Percentiles rank a stretch among this genome's conserved stretches.
phyloP scores from a whole-genome alignment of 805 yeast genomes.

The Alloascoidea africana region DNA sequence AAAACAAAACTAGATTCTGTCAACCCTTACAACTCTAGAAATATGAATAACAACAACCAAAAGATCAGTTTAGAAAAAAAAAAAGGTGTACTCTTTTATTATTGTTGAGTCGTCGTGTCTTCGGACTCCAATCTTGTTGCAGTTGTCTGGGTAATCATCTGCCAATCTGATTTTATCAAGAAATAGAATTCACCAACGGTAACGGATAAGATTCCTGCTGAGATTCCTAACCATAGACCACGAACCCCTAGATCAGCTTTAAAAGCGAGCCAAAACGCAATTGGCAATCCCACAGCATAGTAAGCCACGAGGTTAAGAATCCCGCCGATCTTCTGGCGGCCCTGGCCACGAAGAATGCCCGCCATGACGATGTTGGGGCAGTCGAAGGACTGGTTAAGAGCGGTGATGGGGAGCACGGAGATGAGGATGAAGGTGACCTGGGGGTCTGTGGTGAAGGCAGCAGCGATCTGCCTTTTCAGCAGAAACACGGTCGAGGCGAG shows the following conservation, averaged over 20 bases:
- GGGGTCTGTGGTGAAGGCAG: slow-evolving; percentile 44
- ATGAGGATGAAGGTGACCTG: slow-evolving; percentile 37
- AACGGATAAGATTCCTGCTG: slow-evolving; percentile 37
- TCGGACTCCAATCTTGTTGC: too few relatives aligned
- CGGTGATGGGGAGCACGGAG: slow-evolving; percentile 41
- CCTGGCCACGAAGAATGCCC: slow-evolving; percentile 76
- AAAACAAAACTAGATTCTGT: too few relatives aligned
- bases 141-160: too few relatives aligned
- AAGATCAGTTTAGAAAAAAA: too few relatives aligned
- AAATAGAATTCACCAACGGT: slow-evolving; percentile 32
- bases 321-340: slow-evolving; percentile 70
- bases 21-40: too few relatives aligned
- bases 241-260: slow-evolving; percentile 26
- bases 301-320: slow-evolving; percentile 51
- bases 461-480: slow-evolving; percentile 35
- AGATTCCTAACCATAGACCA: slow-evolving; percentile 74
- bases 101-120: too few relatives aligned
- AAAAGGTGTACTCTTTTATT: too few relatives aligned
- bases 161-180: slow-evolving; percentile 39
- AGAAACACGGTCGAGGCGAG: slow-evolving; percentile 34
- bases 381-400: slow-evolving; percentile 56
- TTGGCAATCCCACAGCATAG: slow-evolving; percentile 62
- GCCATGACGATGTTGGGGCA: slow-evolving; percentile 60
- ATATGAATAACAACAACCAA: too few relatives aligned
- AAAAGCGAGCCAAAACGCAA: slow-evolving; percentile 45